Conservation (phyloP, 345 rosid genomes). For the Citrus australasica region DNA sequence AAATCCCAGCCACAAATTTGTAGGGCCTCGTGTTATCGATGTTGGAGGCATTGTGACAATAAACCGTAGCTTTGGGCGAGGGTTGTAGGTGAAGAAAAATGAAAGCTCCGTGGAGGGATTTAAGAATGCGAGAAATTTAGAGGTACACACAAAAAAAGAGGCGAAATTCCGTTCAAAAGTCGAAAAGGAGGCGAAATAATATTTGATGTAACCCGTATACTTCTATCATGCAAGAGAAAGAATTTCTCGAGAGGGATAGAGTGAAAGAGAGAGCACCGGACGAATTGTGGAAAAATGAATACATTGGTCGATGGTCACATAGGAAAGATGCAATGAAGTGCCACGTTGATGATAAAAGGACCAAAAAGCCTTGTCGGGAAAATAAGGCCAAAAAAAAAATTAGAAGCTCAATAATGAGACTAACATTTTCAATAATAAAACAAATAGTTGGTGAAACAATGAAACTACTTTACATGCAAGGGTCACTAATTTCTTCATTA, state of each 20-base stretch:
- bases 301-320: not conserved
- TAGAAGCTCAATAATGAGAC: not conserved
- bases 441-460: not conserved
- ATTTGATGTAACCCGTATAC: not conserved
- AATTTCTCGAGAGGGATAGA: too few relatives aligned
- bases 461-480: too few relatives aligned
- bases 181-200: not conserved
- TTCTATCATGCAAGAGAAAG: not conserved
- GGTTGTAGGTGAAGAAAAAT: not conserved
- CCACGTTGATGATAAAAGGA: not conserved
- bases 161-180: not conserved
- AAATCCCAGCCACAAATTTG: conserved; percentile 22
- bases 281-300: not conserved
- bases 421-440: too few relatives aligned
- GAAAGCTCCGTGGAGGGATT: not conserved
- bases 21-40: not conserved
- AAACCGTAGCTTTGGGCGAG: not conserved
- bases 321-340: not conserved
- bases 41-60: not conserved
- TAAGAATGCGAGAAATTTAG: not conserved
- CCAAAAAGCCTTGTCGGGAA: too few relatives aligned
- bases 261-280: not conserved
- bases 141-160: not conserved
- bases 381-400: too few relatives aligned
- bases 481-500: not conserved